These are phyloP conservation scores for Draba incana DNA, from an alignment of 345 rosid species.

Conservation along the genomic window DNA sequence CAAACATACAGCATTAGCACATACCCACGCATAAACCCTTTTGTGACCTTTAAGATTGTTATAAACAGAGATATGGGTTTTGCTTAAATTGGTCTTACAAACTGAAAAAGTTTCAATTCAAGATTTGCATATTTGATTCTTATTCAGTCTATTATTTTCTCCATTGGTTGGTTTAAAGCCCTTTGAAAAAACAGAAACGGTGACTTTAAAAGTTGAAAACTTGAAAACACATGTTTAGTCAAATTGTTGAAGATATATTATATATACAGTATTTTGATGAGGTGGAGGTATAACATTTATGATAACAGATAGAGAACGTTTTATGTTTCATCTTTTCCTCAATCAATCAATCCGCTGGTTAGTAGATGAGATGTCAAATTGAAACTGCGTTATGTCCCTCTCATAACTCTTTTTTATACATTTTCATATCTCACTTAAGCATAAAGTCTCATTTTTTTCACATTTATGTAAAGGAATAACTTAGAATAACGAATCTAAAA, in stretches of 20 bases:
- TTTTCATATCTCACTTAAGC: background rate
- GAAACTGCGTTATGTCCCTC: constrained; percentile 34
- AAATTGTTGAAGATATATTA: constrained; percentile 9
- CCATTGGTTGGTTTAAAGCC: constrained; percentile 19
- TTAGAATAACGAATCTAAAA: background rate
- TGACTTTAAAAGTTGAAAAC: constrained; percentile 14
- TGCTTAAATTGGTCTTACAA: constrained; percentile 26
- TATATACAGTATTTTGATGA: constrained; percentile 9
- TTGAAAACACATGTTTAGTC: constrained; percentile 19
- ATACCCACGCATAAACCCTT: constrained; percentile 36
- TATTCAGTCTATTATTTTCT: background rate
- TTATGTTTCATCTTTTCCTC: constrained; percentile 22
- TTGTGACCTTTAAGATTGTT: constrained; percentile 21
- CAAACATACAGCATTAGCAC: constrained; percentile 36
- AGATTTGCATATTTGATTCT: constrained; percentile 14
- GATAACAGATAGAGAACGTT: constrained; percentile 29
- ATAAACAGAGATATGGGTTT: constrained; percentile 36
- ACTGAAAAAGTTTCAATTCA: constrained; percentile 6
- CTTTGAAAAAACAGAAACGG: constrained; percentile 13
- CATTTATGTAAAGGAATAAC: background rate
- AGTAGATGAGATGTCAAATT: constrained; percentile 39
- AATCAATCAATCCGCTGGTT: constrained; percentile 31
- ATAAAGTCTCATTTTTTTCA: background rate
- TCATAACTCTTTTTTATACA: constrained; percentile 18
- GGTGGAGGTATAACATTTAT: constrained; percentile 37